A percentile compares a stretch with the other conserved stretches of the same genome.
These are phyloP conservation scores for Cladophialophora bantiana DNA, from an alignment of 2,329 filamentous ascomycete species.

Conservation along the genomic window DNA sequence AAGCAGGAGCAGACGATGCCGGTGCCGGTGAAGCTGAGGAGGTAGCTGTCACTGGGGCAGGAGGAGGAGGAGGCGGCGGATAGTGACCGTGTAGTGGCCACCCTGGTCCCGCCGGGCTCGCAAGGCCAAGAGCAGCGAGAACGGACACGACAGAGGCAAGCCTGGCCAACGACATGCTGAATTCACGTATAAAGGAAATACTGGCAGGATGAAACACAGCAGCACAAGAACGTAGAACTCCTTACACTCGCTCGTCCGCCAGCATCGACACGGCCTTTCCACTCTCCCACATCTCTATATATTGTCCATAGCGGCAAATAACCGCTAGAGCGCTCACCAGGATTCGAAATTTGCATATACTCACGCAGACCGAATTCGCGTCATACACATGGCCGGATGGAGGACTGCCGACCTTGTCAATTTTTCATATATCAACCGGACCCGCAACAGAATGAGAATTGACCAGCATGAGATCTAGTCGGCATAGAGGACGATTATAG, in stretches of 20 bases:
- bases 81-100: conserved; percentile 8
- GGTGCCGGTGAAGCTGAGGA: conserved; percentile 7
- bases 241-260: conserved; percentile 9
- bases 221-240: not conserved
- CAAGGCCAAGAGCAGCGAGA: conserved; percentile 15
- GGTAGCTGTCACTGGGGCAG: not conserved
- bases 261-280: not conserved
- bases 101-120: conserved; percentile 20
- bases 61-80: conserved; percentile 8
- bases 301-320: conserved; percentile 16
- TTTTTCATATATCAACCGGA: conserved; percentile 26
- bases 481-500: not conserved
- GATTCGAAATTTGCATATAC: conserved; percentile 20
- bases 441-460: conserved; percentile 14
- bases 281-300: conserved; percentile 15
- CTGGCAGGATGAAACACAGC: not conserved
- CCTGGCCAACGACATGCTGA: conserved; percentile 14
- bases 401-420: conserved; percentile 13
- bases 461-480: conserved; percentile 13
- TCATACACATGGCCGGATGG: not conserved
- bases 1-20: conserved; percentile 19
- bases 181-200: conserved; percentile 6
- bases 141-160: conserved; percentile 17
- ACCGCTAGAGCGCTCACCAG: conserved; percentile 14
- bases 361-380: not conserved